A percentile compares a stretch with the other conserved stretches of the same genome.
phyloP scores from a whole-genome alignment of 2,329 filamentous ascomycete genomes.

The Epichloe bromicola region DNA sequence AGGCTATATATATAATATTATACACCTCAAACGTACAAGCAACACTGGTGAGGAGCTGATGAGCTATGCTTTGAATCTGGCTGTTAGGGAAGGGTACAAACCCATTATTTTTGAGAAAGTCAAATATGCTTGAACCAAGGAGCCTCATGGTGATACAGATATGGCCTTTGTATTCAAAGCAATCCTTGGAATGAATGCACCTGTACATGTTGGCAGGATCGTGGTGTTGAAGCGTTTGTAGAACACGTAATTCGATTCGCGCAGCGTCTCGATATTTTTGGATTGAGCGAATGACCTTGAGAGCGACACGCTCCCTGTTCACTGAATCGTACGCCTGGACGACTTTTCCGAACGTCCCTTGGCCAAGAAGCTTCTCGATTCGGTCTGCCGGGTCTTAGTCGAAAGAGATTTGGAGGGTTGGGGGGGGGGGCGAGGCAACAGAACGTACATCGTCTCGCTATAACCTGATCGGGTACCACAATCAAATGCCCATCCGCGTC shows the following conservation, averaged over 20 bases:
- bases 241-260: conserved; percentile 81
- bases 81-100: conserved; percentile 98
- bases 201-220: conserved; percentile 86
- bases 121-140: conserved; percentile 91
- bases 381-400: conserved; percentile 44
- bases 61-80: conserved; percentile 93
- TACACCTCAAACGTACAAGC: conserved; percentile 55
- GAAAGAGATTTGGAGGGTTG: neutral
- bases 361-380: conserved; percentile 79
- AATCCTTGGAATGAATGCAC: conserved; percentile 92
- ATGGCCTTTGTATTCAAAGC: conserved; percentile 93
- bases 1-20: no score
- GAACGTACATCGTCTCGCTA: no score
- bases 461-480: no score
- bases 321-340: conserved; percentile 79
- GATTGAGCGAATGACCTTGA: conserved; percentile 96
- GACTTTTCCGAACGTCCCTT: conserved; percentile 97
- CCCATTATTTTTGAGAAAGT: conserved; percentile 88
- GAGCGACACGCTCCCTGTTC: conserved; percentile 67
- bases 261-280: conserved; percentile 97
- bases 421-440: no score
- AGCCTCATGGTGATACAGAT: conserved; percentile 75
- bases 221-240: conserved; percentile 84
- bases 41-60: conserved; percentile 94
- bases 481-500: no score